Evolutionary conservation across 129 eudicot species (phyloP).

Genomic region (Flaveria robusta): DNA sequence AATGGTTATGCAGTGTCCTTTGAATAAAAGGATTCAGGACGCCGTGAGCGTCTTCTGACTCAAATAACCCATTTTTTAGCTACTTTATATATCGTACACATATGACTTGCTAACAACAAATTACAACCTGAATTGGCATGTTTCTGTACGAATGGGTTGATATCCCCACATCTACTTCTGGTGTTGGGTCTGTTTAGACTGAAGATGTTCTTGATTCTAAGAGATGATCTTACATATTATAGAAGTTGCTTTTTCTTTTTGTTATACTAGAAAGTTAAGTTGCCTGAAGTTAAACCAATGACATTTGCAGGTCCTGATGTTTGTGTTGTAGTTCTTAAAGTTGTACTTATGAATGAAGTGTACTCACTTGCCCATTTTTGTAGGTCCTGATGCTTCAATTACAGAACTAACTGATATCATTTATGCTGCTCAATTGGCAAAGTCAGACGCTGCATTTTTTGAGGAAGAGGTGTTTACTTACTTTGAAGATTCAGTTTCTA

Average conservation of each 20-base stretch:
- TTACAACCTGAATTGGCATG: neutral
- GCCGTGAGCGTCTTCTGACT: neutral
- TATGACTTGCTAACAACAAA: neutral
- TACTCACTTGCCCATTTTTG: slow-evolving; percentile 11
- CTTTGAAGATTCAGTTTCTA: neutral
- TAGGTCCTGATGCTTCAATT: slow-evolving; percentile 66
- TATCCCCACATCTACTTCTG: neutral
- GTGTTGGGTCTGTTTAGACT: neutral
- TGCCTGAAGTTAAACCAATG: neutral
- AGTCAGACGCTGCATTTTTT: slow-evolving; percentile 45
- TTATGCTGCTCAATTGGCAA: slow-evolving; percentile 72
- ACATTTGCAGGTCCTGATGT: neutral
- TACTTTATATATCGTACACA: neutral
- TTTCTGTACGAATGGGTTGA: neutral
- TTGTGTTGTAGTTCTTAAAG: neutral
- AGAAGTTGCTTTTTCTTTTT: neutral
- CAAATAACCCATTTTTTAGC: neutral
- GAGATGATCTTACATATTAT: neutral
- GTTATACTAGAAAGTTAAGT: neutral
- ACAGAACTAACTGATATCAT: slow-evolving; percentile 61
- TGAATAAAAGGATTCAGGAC: neutral
- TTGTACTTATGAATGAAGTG: neutral
- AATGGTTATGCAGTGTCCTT: neutral
- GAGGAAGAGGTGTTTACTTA: slow-evolving; percentile 45
- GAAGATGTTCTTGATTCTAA: neutral